phyloP scores from a whole-genome alignment of 495 filamentous ascomycete species.

The Choiromyces venosus region DNA sequence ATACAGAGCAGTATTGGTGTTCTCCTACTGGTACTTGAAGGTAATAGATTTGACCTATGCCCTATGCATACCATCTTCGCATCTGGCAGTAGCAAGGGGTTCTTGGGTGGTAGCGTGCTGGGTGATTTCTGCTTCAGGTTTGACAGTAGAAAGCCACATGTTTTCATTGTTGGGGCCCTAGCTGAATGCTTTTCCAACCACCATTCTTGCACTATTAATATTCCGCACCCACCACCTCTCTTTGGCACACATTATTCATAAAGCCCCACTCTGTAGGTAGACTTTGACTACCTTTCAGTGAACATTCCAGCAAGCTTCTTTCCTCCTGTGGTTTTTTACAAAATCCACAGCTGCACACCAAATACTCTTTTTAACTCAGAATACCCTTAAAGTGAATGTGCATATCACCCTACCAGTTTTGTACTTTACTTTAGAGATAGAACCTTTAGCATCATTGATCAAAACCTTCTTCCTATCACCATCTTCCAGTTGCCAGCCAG shows the following conservation, averaged over 20 bases:
- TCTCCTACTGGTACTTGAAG: too few relatives aligned
- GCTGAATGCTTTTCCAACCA: conserved; percentile 80
- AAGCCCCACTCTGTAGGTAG: conserved; percentile 77
- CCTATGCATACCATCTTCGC: too few relatives aligned
- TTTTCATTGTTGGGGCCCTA: conserved; percentile 93
- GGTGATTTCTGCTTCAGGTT: conserved; percentile 81
- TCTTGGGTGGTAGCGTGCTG: conserved; percentile 73
- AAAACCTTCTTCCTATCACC: conserved; percentile 94
- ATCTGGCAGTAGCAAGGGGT: too few relatives aligned
- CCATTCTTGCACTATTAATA: conserved; percentile 72
- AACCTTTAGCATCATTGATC: conserved; percentile 91
- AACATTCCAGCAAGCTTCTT: conserved; percentile 72
- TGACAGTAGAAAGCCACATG: conserved; percentile 92
- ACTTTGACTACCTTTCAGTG: conserved; percentile 90
- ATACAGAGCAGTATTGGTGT: conserved; percentile 71
- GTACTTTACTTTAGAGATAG: too few relatives aligned
- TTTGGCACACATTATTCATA: conserved; percentile 84
- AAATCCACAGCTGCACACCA: too few relatives aligned
- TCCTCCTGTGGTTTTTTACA: conserved; percentile 80
- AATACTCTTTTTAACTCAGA: too few relatives aligned
- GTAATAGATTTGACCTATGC: too few relatives aligned
- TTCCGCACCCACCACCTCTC: conserved; percentile 85
- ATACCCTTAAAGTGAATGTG: too few relatives aligned
- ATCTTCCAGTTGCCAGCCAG: conserved; percentile 89
- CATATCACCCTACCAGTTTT: too few relatives aligned